These are phyloP conservation scores for Lecanicillium sp. DNA, from an alignment of 2,329 filamentous ascomycete species.

Conservation along the genomic window DNA sequence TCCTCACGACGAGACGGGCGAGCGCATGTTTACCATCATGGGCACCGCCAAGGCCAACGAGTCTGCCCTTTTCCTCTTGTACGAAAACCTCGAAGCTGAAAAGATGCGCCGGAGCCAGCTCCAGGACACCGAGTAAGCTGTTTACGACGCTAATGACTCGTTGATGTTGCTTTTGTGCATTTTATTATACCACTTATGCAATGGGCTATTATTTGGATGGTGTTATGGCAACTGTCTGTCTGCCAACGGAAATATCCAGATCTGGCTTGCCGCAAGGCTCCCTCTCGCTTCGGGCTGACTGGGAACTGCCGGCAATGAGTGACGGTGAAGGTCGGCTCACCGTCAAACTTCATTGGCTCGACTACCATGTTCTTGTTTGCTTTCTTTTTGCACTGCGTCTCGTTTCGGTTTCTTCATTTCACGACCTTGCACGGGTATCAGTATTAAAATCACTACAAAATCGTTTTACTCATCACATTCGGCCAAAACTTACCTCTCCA, in stretches of 20 bases:
- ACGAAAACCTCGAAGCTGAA: conserved; percentile 98
- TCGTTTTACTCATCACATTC: background rate
- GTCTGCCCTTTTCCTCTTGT: conserved; percentile 89
- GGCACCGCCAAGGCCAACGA: conserved; percentile 91
- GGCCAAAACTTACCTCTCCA: too few relatives aligned
- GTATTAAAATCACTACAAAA: background rate
- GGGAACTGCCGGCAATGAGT: conserved; percentile 27
- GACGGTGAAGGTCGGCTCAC: conserved; percentile 22
- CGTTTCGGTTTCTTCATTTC: conserved; percentile 4
- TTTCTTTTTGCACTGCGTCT: conserved; percentile 4
- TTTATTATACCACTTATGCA: conserved; percentile 20
- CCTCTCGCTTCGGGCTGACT: conserved; percentile 37
- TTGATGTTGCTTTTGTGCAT: conserved; percentile 12
- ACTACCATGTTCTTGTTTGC: background rate
- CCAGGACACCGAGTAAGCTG: conserved; percentile 42
- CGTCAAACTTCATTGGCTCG: conserved; percentile 3
- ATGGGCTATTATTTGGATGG: conserved; percentile 33
- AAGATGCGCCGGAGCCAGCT: conserved; percentile 95
- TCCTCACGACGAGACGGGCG: conserved; percentile 92
- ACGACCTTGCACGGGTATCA: too few relatives aligned
- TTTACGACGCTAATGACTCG: conserved; percentile 6
- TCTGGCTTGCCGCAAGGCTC: conserved; percentile 58
- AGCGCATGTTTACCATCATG: conserved; percentile 99
- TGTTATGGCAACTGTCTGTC: conserved; percentile 39
- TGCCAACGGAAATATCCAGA: conserved; percentile 47